Evolutionary conservation across 2,329 filamentous ascomycete species (phyloP).

Genomic region (Verticillium longisporum): DNA sequence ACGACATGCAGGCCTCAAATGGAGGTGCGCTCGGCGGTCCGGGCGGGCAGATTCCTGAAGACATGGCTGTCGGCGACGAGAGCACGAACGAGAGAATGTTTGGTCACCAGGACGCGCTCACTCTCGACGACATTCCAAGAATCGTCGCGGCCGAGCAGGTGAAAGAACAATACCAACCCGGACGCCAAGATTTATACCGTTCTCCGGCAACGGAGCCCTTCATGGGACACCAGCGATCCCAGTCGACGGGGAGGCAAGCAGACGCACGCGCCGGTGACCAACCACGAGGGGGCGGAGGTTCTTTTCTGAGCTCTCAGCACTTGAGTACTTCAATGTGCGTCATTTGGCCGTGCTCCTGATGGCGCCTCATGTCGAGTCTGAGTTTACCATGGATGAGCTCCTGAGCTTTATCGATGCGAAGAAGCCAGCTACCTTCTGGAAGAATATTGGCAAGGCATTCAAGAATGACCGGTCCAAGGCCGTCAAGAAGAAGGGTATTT

Average conservation of each 20-base stretch:
- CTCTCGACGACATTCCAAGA: conserved; percentile 89
- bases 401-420: conserved; percentile 87
- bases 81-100: conserved; percentile 75
- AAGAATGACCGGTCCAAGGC: conserved; percentile 74
- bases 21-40: conserved; percentile 51
- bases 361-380: conserved; percentile 81
- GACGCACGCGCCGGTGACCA: conserved; percentile 40
- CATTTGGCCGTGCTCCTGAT: conserved; percentile 93
- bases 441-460: conserved; percentile 94
- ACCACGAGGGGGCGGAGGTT: conserved; percentile 62
- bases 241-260: conserved; percentile 42
- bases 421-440: conserved; percentile 90
- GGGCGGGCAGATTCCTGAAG: conserved; percentile 71
- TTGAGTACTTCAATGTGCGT: conserved; percentile 96
- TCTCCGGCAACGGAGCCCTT: conserved; percentile 40
- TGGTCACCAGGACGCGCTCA: conserved; percentile 83
- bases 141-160: conserved; percentile 96
- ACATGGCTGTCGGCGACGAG: conserved; percentile 62
- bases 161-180: conserved; percentile 78
- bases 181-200: conserved; percentile 60
- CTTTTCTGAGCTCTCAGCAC: conserved; percentile 89
- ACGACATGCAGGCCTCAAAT: conserved; percentile 61
- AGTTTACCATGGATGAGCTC: conserved; percentile 91
- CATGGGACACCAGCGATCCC: conserved; percentile 54
- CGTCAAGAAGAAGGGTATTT: conserved; percentile 88